These are phyloP conservation scores for Tolypocladium amazonense DNA, from an alignment of 2,329 filamentous ascomycete genomes.

Conservation along the genomic window DNA sequence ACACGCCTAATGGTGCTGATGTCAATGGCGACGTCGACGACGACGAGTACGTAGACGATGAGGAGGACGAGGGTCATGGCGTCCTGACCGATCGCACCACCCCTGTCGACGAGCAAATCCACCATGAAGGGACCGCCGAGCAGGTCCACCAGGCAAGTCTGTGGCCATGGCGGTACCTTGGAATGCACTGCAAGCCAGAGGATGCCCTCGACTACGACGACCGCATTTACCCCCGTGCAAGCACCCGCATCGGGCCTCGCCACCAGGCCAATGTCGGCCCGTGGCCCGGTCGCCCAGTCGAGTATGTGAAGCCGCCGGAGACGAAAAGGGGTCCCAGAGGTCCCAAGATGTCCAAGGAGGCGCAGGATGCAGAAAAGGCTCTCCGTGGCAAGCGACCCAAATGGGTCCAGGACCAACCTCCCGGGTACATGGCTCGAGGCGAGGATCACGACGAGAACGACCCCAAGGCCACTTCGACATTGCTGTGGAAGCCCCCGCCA, in stretches of 20 bases:
- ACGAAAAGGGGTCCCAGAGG: constrained; percentile 79
- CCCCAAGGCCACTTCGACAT: constrained; percentile 60
- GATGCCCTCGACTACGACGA: constrained; percentile 96
- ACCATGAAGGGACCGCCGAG: constrained; percentile 60
- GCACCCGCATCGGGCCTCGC: constrained; percentile 79
- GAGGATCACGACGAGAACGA: constrained; percentile 66
- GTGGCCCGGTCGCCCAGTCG: constrained; percentile 81
- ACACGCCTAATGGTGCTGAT: constrained; percentile 68
- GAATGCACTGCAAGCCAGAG: constrained; percentile 89
- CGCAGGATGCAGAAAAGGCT: constrained; percentile 71
- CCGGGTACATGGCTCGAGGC: constrained; percentile 75
- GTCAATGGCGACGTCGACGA: constrained; percentile 56
- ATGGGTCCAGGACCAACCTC: constrained; percentile 86
- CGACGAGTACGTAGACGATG: constrained; percentile 53
- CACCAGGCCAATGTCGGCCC: constrained; percentile 79
- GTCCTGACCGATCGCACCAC: constrained; percentile 52
- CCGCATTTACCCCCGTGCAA: constrained; percentile 90
- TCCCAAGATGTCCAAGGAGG: constrained; percentile 68
- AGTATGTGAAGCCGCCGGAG: constrained; percentile 81
- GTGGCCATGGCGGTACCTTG: constrained; percentile 93
- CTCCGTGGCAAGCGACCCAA: constrained; percentile 75
- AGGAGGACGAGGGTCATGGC: constrained; percentile 56
- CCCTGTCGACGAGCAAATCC: constrained; percentile 47
- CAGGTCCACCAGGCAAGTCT: constrained; percentile 87
- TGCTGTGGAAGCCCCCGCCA: constrained; percentile 68